Conservation (phyloP, 345 rosid species). For the Eucalyptus lansdowneana region DNA sequence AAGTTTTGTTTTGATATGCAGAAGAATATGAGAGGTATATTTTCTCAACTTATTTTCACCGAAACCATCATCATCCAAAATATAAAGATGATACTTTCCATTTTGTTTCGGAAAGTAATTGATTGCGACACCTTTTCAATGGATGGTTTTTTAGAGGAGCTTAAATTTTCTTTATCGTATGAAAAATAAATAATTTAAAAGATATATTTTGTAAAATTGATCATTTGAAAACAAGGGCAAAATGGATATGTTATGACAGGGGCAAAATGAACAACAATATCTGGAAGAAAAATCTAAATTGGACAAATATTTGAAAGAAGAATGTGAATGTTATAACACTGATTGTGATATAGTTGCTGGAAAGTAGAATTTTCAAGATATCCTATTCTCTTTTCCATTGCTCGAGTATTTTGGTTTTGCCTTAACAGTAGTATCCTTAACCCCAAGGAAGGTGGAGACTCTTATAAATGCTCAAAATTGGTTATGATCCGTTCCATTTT, state of each 20-base stretch:
- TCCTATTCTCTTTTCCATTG: no score
- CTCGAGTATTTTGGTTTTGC: no score
- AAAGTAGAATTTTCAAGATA: no score
- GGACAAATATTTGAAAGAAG: no score
- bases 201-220: neutral
- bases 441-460: neutral
- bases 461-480: no score
- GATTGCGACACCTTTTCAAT: neutral
- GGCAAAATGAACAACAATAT: no score
- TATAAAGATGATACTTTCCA: neutral
- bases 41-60: neutral
- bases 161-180: neutral
- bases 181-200: neutral
- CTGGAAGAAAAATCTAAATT: no score
- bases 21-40: neutral
- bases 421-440: neutral
- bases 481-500: rapidly evolving
- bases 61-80: neutral
- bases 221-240: no score
- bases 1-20: neutral
- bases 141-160: neutral
- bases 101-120: neutral
- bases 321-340: rapidly evolving
- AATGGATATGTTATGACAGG: no score
- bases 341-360: no score